Base-by-base conservation (phyloP, 345 rosid species). In the Acer negundo region DNA sequence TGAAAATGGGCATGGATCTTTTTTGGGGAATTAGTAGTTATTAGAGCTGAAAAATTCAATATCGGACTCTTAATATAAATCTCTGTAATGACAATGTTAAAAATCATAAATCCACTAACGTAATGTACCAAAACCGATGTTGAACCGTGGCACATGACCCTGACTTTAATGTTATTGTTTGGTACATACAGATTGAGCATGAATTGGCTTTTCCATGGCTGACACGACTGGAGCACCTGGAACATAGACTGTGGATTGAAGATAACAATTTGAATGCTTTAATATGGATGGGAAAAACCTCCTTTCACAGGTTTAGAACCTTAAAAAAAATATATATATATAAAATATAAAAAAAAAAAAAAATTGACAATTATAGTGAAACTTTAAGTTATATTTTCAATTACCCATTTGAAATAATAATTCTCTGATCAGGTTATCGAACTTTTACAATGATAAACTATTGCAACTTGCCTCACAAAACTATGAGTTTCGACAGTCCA, bases 241-340 rank as follows among this genome's bases (percentile, higher is more conserved):
- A 90, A 44, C 86, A 92, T 70, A 86, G 97, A 72, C 80, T 42
- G 78, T 88, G 87, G 90, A 85, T 92, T 53, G 94, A 90, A 80
- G 89, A 88, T 53, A 82, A 75, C 8, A 74, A 75, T 56, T 80
- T 66, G 65, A 67, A 78, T 75, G 79, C 80, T 75, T 24, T 87
- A 35, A 4, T 35, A 16, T 89, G 89, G 85, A 53, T 77, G 70
- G 97, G 84, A 40, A 88, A 86, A 67, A 31, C 82, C 75, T 89
- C 86, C 10, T 87, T 68, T 75, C 78, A 81, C 42, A 89, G 97
- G 94, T 89, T 77, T 46, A 40, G 1, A 58, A 5, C 23, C 22
- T 63, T 26, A 31, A 31, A 31, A 31, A 3, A 31, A 3, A 31
- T 24, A 24, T 24, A 24, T 24, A 24, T 24, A 24, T 24, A 24